A percentile compares a stretch with the other conserved stretches of the same genome.
phyloP scores from a whole-genome alignment of 1,284 basidiomycete genomes.

The Pascua sp. region DNA sequence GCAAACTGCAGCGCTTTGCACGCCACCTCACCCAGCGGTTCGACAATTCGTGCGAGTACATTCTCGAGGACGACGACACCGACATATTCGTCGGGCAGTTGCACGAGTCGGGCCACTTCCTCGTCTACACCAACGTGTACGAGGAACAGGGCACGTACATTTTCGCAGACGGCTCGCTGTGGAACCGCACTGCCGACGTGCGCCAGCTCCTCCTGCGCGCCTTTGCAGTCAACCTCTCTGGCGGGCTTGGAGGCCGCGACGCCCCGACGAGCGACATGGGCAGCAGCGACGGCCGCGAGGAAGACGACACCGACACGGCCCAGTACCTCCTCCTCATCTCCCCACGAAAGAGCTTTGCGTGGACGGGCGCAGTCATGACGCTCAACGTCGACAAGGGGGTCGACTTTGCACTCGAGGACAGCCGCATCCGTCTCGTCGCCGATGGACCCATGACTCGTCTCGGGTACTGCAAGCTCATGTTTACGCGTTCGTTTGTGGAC shows the following conservation, averaged over 20 bases:
- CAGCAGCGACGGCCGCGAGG: slow-evolving; percentile 54
- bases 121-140: slow-evolving; percentile 85
- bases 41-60: slow-evolving; percentile 94
- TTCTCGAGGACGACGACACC: slow-evolving; percentile 73
- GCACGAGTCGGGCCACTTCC: slow-evolving; percentile 83
- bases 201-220: slow-evolving; percentile 78
- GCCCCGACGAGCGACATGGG: slow-evolving; percentile 51
- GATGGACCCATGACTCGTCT: slow-evolving; percentile 80
- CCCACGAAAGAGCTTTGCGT: slow-evolving; percentile 82
- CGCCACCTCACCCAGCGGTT: slow-evolving; percentile 79
- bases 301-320: slow-evolving; percentile 49
- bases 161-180: slow-evolving; percentile 77
- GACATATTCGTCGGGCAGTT: slow-evolving; percentile 76
- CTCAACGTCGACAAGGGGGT: slow-evolving; percentile 56
- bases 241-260: slow-evolving; percentile 8
- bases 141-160: slow-evolving; percentile 94
- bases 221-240: slow-evolving; percentile 55
- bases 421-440: slow-evolving; percentile 76
- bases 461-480: slow-evolving; percentile 71
- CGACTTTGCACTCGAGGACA: slow-evolving; percentile 75
- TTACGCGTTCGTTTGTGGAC: slow-evolving; percentile 63
- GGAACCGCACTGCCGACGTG: slow-evolving; percentile 76
- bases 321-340: slow-evolving; percentile 82
- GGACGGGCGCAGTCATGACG: slow-evolving; percentile 84
- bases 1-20: slow-evolving; percentile 90